phyloP scores from a whole-genome alignment of 1,284 basidiomycete species.

The Ceratobasidium sp. region DNA sequence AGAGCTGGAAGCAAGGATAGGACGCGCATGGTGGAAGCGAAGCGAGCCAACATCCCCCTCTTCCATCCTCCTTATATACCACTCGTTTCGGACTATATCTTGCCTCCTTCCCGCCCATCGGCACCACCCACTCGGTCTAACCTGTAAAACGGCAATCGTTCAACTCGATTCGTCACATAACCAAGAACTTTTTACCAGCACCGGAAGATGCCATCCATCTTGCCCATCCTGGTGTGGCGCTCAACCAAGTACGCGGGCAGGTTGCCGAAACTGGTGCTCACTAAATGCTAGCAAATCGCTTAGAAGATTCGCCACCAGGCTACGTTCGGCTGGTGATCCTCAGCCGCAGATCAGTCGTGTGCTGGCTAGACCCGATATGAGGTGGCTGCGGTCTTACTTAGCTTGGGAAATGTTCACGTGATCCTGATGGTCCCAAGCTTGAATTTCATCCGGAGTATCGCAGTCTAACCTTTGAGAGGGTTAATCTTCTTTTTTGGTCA shows the following conservation, averaged over 20 bases:
- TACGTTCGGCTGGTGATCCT: not conserved
- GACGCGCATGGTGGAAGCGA: not conserved
- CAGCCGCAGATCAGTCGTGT: slow-evolving; percentile 1
- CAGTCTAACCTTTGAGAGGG: not conserved
- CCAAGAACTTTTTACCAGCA: not conserved
- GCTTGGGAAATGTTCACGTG: not conserved
- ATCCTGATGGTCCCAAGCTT: not conserved
- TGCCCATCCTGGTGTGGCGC: not conserved
- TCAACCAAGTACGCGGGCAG: not conserved
- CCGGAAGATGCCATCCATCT: not conserved
- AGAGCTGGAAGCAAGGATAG: slow-evolving; percentile 16
- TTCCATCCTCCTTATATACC: slow-evolving; percentile 1
- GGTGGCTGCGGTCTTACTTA: not conserved
- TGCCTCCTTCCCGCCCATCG: not conserved
- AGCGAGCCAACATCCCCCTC: not conserved
- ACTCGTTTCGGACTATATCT: not conserved
- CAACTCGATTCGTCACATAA: not conserved
- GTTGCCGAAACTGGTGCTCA: not conserved
- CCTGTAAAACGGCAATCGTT: not conserved
- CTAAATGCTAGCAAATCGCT: slow-evolving; percentile 2
- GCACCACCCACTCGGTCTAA: not conserved
- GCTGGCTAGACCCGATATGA: not conserved
- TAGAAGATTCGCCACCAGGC: slow-evolving; percentile 14
- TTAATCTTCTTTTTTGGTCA: not conserved
- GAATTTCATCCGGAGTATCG: not conserved